phyloP scores from a whole-genome alignment of 179 eudicot genomes.

The Monotropa hypopitys region DNA sequence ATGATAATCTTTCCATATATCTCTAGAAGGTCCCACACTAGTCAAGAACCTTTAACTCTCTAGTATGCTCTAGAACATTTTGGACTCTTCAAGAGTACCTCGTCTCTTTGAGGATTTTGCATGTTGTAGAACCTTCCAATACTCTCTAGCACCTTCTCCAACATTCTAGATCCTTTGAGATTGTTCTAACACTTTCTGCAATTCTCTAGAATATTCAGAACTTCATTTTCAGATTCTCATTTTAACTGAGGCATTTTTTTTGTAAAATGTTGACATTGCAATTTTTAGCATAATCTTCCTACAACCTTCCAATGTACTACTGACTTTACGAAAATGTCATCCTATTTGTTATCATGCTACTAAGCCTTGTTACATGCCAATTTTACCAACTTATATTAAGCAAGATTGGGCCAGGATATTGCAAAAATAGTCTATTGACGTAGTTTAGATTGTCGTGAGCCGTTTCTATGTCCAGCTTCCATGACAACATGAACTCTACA shows the following conservation, averaged over 20 bases:
- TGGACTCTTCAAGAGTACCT: background rate
- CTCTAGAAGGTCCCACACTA: too few species aligned
- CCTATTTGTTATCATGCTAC: too few species aligned
- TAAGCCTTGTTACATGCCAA: too few species aligned
- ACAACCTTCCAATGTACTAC: background rate
- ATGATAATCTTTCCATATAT: too few species aligned
- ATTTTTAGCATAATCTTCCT: background rate
- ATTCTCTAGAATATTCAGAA: background rate
- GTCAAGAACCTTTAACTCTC: too few species aligned
- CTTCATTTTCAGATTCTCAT: background rate
- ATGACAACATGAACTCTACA: too few species aligned
- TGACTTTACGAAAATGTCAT: background rate
- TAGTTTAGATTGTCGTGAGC: background rate
- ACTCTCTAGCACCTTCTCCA: background rate
- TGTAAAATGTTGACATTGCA: background rate
- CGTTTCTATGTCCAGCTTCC: too few species aligned
- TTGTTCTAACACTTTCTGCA: background rate
- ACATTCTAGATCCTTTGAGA: background rate
- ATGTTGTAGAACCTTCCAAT: background rate
- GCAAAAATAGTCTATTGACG: background rate
- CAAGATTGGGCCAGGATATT: background rate
- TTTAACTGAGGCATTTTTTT: background rate
- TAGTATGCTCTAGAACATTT: background rate
- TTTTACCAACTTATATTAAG: too few species aligned
- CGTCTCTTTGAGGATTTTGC: background rate